A percentile compares a stretch with the other conserved stretches of the same genome.
These are phyloP conservation scores for Plasmodium berghei DNA, from an alignment of 169 alveolate genomes.

Conservation along the genomic window DNA sequence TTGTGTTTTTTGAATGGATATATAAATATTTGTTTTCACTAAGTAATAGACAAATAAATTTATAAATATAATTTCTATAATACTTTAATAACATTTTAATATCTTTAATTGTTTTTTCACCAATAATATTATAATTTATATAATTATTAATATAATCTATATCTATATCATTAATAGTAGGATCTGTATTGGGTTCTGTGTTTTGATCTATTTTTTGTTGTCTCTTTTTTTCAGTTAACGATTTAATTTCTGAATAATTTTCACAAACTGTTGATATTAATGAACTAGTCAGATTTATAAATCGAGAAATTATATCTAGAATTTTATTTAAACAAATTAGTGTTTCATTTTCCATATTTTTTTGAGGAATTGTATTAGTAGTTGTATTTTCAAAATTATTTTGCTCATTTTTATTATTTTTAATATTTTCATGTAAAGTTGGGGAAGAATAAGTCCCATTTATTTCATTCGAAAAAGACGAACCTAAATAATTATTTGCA, in stretches of 20 bases:
- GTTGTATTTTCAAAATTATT: not conserved
- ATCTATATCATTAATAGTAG: conserved; percentile 18
- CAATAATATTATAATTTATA: conserved; percentile 51
- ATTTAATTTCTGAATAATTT: conserved; percentile 45
- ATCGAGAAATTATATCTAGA: conserved; percentile 51
- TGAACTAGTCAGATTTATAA: conserved; percentile 56
- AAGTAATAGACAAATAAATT: conserved; percentile 53
- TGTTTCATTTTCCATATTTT: conserved; percentile 25
- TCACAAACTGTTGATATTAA: conserved; percentile 66
- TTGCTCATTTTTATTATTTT: not conserved
- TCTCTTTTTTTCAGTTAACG: conserved; percentile 28
- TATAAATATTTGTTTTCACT: conserved; percentile 33
- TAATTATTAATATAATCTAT: conserved; percentile 54
- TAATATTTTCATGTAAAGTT: too few relatives aligned
- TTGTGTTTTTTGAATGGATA: conserved; percentile 16
- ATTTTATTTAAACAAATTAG: conserved; percentile 44
- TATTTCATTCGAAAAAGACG: not conserved
- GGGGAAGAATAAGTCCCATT: not conserved
- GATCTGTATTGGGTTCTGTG: too few relatives aligned
- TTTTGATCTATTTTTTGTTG: conserved; percentile 5
- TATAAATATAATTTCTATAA: conserved; percentile 61
- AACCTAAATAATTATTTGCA: not conserved
- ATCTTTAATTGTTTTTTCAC: conserved; percentile 66
- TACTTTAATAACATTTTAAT: conserved; percentile 56
- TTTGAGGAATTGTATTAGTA: not conserved